Evolutionary conservation across 352 stramenopile species (phyloP).

Genomic region (Halophytophthora batemanensis): DNA sequence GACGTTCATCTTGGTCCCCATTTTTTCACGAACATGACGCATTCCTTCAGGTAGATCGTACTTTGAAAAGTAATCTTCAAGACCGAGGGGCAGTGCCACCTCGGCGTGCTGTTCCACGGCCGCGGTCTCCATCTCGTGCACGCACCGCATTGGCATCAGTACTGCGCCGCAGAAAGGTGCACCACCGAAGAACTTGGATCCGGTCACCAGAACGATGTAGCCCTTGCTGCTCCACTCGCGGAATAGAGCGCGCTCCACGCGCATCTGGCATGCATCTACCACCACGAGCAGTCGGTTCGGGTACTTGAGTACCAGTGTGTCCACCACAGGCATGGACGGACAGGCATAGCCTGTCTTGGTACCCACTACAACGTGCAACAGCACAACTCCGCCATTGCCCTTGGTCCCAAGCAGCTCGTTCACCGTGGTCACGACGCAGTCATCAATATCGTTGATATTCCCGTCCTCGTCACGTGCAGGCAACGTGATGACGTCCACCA

Average conservation of each 20-base stretch:
- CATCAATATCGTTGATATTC: constrained; percentile 47
- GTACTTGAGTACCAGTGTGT: constrained; percentile 52
- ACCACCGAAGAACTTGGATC: constrained; percentile 87
- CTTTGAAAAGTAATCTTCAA: constrained; percentile 82
- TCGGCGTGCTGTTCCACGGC: constrained; percentile 54
- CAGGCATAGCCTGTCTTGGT: constrained; percentile 85
- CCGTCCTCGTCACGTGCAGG: constrained; percentile 53
- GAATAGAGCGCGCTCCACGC: constrained; percentile 57
- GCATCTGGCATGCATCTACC: constrained; percentile 87
- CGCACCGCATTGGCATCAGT: constrained; percentile 69
- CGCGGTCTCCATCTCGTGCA: constrained; percentile 77
- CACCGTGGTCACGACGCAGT: constrained; percentile 40
- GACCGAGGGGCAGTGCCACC: constrained; percentile 59
- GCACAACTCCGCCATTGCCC: constrained; percentile 40
- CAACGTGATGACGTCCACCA: constrained; percentile 68
- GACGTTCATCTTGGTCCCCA: constrained; percentile 71
- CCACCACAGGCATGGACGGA: constrained; percentile 63
- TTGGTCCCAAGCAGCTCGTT: constrained; percentile 35
- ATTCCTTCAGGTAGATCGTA: constrained; percentile 74
- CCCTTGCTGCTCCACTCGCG: constrained; percentile 57
- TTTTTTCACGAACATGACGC: constrained; percentile 50
- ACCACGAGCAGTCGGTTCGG: constrained; percentile 76
- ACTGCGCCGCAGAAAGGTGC: constrained; percentile 85
- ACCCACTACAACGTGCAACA: constrained; percentile 84
- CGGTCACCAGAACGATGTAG: constrained; percentile 78